phyloP scores from a whole-genome alignment of 169 alveolate species.

The Babesia bigemina region DNA sequence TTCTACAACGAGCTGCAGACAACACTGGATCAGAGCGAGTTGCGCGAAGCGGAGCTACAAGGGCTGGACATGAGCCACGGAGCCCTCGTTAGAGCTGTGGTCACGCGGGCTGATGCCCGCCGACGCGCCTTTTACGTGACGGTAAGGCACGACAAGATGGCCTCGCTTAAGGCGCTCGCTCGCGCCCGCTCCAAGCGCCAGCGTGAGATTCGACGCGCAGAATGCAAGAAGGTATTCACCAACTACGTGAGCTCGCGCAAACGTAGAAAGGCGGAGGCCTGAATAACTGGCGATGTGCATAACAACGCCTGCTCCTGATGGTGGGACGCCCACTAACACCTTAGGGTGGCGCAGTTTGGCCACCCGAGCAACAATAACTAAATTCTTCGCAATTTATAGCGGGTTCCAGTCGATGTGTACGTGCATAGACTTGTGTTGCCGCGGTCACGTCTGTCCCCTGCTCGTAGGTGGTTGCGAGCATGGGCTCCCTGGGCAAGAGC shows the following conservation, averaged over 20 bases:
- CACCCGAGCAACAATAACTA: neutral
- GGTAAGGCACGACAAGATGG: conserved; percentile 25
- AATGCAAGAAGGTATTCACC: conserved; percentile 59
- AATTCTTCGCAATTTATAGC: neutral
- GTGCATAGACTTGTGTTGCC: no score
- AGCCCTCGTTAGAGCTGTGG: conserved; percentile 48
- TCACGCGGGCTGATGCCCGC: conserved; percentile 38
- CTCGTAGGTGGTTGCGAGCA: neutral
- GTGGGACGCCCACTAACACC: neutral
- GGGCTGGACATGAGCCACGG: conserved; percentile 38
- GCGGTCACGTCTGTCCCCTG: neutral
- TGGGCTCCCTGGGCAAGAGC: conserved; percentile 4
- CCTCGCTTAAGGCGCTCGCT: conserved; percentile 10
- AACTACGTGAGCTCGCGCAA: conserved; percentile 44
- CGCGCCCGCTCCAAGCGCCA: conserved; percentile 15
- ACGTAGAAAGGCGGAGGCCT: conserved; percentile 5
- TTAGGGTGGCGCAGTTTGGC: no score
- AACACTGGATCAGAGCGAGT: conserved; percentile 27
- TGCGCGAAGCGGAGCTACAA: conserved; percentile 29
- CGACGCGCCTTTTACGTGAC: conserved; percentile 56
- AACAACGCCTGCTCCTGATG: neutral
- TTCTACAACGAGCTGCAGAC: conserved; percentile 59
- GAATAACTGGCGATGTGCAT: neutral
- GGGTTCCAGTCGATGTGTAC: no score
- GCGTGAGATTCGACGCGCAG: conserved; percentile 38